Base-by-base conservation (phyloP, 148 eudicot species). In the Dysphania ambrosioides region DNA sequence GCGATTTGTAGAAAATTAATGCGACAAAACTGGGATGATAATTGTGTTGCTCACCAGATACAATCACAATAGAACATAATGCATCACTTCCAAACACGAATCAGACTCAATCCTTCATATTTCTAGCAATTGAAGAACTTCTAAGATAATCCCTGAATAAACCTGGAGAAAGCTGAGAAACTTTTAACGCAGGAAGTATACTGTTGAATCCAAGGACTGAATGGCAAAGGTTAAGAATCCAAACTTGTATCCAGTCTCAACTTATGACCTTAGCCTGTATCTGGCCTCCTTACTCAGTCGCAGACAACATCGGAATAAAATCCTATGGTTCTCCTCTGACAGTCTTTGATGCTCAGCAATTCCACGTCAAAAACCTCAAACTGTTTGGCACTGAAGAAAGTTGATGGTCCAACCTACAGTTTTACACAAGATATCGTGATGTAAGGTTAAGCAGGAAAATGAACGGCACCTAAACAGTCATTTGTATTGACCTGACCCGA, bases 361-460 rank as follows among this genome's bases (percentile, higher is more conserved):
- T 93, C 97, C 59, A 93, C 88, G 23, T 93, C 98, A 59, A 91
- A 93, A 76, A 93, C 98, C 85, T 93, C 98, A 74, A 87, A 93
- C 73, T 93, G 98, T 76, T 91, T 93, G 58, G 97, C 72, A 75
- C 98, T 91, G 85, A 93, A 93, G 79, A 93, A 93, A 34, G 98
- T 93, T 31, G 94, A 87, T 40, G 98, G 98, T 79, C 98, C 98
- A 29, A 93, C 98, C 98, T 93, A 91, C 75, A 78, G 49, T 9
- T 26, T 38, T 31, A 21, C 24, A 72, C 40, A 30, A 2, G 29
- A 38, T 57, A 36, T 72, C 60, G 5, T 18, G 21, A 24, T 21
- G 41, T 32, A 49, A 29, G 56, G 15, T 65, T 64, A 51, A 32
- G 42, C 53, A 51, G 32, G 62, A 53, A 8, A 41, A 64, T 36